Base-by-base conservation (phyloP, 1,139 yeast genomes). In the Saccharomyces pastorianus region DNA sequence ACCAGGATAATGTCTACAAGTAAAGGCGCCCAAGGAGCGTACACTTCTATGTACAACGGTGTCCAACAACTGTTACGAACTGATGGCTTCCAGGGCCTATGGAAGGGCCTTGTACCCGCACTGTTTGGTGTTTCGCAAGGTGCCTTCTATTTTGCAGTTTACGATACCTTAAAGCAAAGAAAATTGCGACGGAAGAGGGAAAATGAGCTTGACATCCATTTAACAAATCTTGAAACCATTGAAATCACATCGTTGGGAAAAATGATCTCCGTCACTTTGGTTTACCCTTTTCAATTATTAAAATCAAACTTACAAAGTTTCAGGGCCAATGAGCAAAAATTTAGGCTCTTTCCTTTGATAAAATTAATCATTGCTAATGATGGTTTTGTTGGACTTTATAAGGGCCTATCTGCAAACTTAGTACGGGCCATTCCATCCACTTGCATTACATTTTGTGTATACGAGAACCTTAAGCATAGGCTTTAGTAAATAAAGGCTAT, bases 251-350 rank as follows among this genome's bases (percentile, higher is more conserved):
- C 91, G 0, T 53, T 75, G 0, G 81, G 96, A 27, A 93, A 91
- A 64, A 75, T 83, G 61, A 63, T 83, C 1, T 83, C 96, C 3
- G 84, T 89, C 56, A 61, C 83, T 4, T 64, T 81, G 0, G 78
- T 88, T 70, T 93, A 93, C 64, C 99, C 99, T 0, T 78, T 88
- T 51, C 99, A 93, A 66, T 85, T 91, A 38, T 71, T 93, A 1
- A 78, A 90, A 58, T 79, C 96, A 0, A 78, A 96, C 59, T 71
- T 91, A 56, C 99, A 91, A 67, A 78, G 80, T 56, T 74, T 76
- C 55, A 73, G 66, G 25, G 65, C 59, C 51, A 52, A 59, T 50
- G 55, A 57, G 49, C 44, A 62, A 54, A 54, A 74, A 71, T 86
- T 54, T 87, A 86, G 65, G 73, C 77, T 56, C 64, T 69, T 55